Percentiles rank a stretch among this genome's conserved stretches.
These are phyloP conservation scores for Vicia sativa DNA, from an alignment of 306 rosid genomes.

Conservation along the genomic window DNA sequence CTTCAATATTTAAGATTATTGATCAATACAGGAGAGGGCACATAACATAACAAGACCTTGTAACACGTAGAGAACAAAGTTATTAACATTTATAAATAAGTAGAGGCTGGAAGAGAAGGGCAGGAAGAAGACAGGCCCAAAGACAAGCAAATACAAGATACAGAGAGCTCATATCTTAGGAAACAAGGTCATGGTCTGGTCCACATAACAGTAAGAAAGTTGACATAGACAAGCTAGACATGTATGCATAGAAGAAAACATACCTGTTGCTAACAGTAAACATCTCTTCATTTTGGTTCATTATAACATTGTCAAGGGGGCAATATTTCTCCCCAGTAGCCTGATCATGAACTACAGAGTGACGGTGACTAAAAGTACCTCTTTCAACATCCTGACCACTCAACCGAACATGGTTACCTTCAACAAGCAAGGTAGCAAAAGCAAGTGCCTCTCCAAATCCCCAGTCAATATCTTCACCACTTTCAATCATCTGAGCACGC, in stretches of 20 bases:
- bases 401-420: constrained; percentile 92
- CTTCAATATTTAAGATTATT: constrained; percentile 16
- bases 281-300: constrained; percentile 90
- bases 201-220: not conserved
- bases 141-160: not conserved
- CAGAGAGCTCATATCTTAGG: not conserved
- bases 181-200: not conserved
- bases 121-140: not conserved
- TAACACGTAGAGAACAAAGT: not conserved
- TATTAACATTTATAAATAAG: too few relatives aligned
- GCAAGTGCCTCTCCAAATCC: constrained; percentile 97
- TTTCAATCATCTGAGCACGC: constrained; percentile 89
- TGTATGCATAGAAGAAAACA: constrained; percentile 19
- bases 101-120: too few relatives aligned
- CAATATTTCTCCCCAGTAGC: constrained; percentile 82
- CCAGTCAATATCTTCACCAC: constrained; percentile 97
- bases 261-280: constrained; percentile 99
- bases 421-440: constrained; percentile 83
- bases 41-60: constrained; percentile 11
- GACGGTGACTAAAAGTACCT: constrained; percentile 97
- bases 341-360: constrained; percentile 92
- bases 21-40: constrained; percentile 23
- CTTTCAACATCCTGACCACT: constrained; percentile 99
- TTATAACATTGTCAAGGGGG: constrained; percentile 80
- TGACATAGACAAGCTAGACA: not conserved